Percentiles rank a stretch among this genome's conserved stretches.
Conservation (phyloP, 192 early-diverging fungal species). For the Entomortierella beljakovae region DNA sequence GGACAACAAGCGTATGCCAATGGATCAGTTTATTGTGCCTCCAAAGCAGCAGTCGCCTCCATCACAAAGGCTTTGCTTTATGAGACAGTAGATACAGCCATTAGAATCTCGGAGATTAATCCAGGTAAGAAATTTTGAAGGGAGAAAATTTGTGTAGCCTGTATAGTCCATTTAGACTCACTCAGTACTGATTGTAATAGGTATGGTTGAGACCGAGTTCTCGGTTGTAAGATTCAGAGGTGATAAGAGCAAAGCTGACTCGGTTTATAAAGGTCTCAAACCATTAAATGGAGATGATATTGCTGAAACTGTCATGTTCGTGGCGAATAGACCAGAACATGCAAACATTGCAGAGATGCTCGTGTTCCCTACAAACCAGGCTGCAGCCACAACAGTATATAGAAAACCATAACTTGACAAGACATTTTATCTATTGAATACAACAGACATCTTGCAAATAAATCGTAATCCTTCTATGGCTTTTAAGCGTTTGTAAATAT, state of each 20-base stretch:
- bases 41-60: constrained; percentile 86
- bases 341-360: constrained; percentile 79
- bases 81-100: constrained; percentile 80
- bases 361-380: constrained; percentile 53
- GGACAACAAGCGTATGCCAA: constrained; percentile 75
- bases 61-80: constrained; percentile 78
- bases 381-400: constrained; percentile 41
- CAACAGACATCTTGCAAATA: too few relatives aligned
- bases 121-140: constrained; percentile 71
- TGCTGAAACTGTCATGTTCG: constrained; percentile 84
- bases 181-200: constrained; percentile 2
- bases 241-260: constrained; percentile 70
- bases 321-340: constrained; percentile 77
- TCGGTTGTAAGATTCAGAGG: constrained; percentile 80
- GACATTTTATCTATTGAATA: too few relatives aligned
- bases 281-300: constrained; percentile 26
- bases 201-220: constrained; percentile 93
- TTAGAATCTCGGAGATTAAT: constrained; percentile 82
- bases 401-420: constrained; percentile 20
- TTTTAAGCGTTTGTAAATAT: too few relatives aligned
- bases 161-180: too few relatives aligned
- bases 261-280: constrained; percentile 79
- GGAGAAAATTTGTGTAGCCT: too few relatives aligned
- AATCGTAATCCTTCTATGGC: neutral
- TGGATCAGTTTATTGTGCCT: constrained; percentile 87